These are phyloP conservation scores for Naegleria fowleri DNA, from an alignment of 208 protist species.

Conservation along the genomic window DNA sequence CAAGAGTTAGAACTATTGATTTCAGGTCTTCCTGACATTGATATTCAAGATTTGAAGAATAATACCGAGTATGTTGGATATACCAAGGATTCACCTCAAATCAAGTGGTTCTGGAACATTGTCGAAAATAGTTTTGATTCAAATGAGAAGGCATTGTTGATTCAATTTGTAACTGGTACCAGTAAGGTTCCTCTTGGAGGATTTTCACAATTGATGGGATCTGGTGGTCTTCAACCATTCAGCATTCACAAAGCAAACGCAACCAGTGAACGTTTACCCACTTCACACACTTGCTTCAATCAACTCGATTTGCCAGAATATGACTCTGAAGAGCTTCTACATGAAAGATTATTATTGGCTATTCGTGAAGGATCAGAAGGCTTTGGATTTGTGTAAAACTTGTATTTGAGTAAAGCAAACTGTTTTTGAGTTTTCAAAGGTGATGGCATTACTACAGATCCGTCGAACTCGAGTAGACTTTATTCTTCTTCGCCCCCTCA, in stretches of 20 bases:
- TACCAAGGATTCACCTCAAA: conserved; percentile 16
- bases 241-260: conserved; percentile 6
- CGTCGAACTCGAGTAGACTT: too few species aligned
- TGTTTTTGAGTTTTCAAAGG: too few species aligned
- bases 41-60: conserved; percentile 63
- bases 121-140: conserved; percentile 36
- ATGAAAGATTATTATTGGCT: conserved; percentile 46
- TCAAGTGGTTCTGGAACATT: conserved; percentile 55
- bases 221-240: conserved; percentile 38
- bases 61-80: conserved; percentile 59
- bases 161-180: conserved; percentile 54
- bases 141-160: conserved; percentile 50
- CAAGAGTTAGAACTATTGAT: conserved; percentile 67
- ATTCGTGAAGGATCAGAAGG: conserved; percentile 46
- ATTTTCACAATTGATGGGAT: conserved; percentile 41
- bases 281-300: conserved; percentile 59
- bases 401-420: too few species aligned
- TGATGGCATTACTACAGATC: too few species aligned
- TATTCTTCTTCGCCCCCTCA: too few species aligned
- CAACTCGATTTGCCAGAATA: conserved; percentile 56
- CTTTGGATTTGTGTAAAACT: conserved; percentile 29
- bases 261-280: conserved; percentile 39
- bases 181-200: conserved; percentile 34
- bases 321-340: conserved; percentile 39
- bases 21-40: conserved; percentile 55